A percentile compares a stretch with the other conserved stretches of the same genome.
phyloP scores from a whole-genome alignment of 1,284 basidiomycete genomes.

The Stygiomarasmius scandens region DNA sequence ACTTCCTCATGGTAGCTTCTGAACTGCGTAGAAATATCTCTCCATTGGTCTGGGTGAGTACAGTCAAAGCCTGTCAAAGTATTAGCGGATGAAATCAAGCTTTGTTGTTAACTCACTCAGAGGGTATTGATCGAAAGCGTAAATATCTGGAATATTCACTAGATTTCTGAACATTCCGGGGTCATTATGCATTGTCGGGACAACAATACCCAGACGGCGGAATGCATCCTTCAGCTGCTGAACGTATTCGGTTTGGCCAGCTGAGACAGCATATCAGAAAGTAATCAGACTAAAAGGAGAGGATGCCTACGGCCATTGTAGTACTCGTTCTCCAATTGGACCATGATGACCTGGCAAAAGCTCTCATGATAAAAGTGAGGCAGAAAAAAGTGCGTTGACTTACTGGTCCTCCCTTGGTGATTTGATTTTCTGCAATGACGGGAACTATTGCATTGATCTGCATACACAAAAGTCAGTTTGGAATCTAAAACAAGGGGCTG shows the following conservation, averaged over 20 bases:
- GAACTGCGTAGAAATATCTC: neutral
- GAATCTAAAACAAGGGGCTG: neutral
- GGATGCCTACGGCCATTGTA: neutral
- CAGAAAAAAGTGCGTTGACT: slow-evolving; percentile 29
- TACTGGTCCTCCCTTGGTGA: slow-evolving; percentile 56
- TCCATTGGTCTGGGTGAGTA: slow-evolving; percentile 50
- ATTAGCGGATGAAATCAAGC: neutral
- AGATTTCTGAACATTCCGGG: slow-evolving; percentile 1
- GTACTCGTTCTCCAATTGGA: neutral
- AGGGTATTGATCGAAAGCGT: slow-evolving; percentile 1
- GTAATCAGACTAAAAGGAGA: neutral
- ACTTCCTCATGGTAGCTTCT: slow-evolving; percentile 4
- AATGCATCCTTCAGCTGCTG: slow-evolving; percentile 1
- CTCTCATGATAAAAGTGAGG: neutral
- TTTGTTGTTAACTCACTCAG: neutral
- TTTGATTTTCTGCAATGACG: slow-evolving; percentile 53
- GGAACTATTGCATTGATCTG: neutral
- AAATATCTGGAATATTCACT: neutral
- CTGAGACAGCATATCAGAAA: neutral
- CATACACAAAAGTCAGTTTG: neutral
- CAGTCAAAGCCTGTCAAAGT: slow-evolving; percentile 56
- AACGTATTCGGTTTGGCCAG: slow-evolving; percentile 5
- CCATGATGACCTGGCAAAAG: neutral
- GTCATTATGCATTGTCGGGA: slow-evolving; percentile 8
- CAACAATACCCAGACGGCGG: neutral